Conservation (phyloP, 2,329 filamentous ascomycete genomes). For the Cladosporium sp. region DNA sequence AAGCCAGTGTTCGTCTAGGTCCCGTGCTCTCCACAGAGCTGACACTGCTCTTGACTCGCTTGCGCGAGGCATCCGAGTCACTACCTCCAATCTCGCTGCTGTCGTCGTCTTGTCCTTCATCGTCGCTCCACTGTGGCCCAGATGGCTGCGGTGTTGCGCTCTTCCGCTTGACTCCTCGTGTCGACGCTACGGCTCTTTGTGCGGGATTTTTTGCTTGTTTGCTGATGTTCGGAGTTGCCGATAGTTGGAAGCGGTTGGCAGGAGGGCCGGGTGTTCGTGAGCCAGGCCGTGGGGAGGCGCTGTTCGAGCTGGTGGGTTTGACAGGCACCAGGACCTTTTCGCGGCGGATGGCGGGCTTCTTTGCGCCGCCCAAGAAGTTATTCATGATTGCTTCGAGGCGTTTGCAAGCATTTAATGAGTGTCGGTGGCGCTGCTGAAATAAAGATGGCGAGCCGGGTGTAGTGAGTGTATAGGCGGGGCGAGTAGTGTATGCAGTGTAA, state of each 20-base stretch:
- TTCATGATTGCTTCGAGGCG: conserved; percentile 4
- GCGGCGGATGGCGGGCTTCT: conserved; percentile 32
- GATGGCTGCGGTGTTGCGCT: conserved; percentile 38
- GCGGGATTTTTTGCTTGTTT: conserved; percentile 17
- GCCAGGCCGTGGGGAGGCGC: conserved; percentile 22
- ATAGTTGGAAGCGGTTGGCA: conserved; percentile 32
- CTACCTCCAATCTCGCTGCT: conserved; percentile 36
- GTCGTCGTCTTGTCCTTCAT: conserved; percentile 34
- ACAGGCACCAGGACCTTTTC: conserved; percentile 32
- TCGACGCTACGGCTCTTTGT: conserved; percentile 24
- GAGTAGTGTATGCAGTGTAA: conserved; percentile 15
- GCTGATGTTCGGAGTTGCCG: conserved; percentile 19
- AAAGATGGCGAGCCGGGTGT: background rate
- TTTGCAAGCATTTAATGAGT: conserved; percentile 10
- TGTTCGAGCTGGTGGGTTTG: conserved; percentile 21
- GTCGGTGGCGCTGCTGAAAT: background rate
- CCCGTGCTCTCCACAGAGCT: conserved; percentile 36
- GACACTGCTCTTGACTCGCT: conserved; percentile 41
- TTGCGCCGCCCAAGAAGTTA: conserved; percentile 20
- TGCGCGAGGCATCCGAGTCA: conserved; percentile 39
- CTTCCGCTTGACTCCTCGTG: conserved; percentile 40
- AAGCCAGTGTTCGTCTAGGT: conserved; percentile 29
- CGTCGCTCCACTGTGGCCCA: conserved; percentile 34
- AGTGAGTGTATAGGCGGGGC: background rate
- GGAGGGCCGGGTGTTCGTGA: conserved; percentile 14